Evolutionary conservation across 2,329 filamentous ascomycete species (phyloP), one percentile per base, ranked within the genome.

Genomic region (Hypoxylon sp.): DNA sequence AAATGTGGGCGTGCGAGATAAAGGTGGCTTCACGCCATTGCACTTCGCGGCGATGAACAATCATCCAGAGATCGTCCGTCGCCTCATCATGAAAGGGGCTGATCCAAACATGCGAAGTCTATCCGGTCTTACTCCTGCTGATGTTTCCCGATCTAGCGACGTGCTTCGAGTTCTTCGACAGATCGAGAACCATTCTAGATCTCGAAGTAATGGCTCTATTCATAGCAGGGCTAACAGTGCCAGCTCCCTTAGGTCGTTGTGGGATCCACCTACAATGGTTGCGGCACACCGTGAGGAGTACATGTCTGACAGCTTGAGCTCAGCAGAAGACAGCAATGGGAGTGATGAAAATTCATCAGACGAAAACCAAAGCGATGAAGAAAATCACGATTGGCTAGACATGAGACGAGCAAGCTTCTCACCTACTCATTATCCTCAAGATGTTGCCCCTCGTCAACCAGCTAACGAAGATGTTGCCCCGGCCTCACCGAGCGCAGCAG

Each of bases 31-130:
- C 79, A 93, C 92, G 3, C 89, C 93, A 13, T 86, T 97, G 81
- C 93, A 97, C 78, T 87, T 95, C 76, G 93, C 93, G 19, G 90
- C 91, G 25, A 86, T 97, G 75, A 90, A 92, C 78, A 88, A 90
- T 68, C 90, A 94, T 75, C 82, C 88, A 10, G 90, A 93, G 75
- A 93, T 96, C 71, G 90, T 95, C 13, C 87, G 91, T 65, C 88
- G 91, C 13, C 85, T 97, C 63, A 89, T 94, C 71, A 83, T 91
- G 23, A 87, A 88, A 43, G 91, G 92, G 41, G 92, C 92, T 2
- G 90, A 94, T 79, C 87, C 91, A 32, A 89, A 86, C 48, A 83
- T 92, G 65, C 86, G 89, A 71, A 94, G 89, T 75, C 80, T 92
- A 50, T 89, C 89, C 55, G 91, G 91, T 21, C 89, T 91, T 68